phyloP scores from a whole-genome alignment of 1,139 yeast species.

The Pichia kudriavzevii region DNA sequence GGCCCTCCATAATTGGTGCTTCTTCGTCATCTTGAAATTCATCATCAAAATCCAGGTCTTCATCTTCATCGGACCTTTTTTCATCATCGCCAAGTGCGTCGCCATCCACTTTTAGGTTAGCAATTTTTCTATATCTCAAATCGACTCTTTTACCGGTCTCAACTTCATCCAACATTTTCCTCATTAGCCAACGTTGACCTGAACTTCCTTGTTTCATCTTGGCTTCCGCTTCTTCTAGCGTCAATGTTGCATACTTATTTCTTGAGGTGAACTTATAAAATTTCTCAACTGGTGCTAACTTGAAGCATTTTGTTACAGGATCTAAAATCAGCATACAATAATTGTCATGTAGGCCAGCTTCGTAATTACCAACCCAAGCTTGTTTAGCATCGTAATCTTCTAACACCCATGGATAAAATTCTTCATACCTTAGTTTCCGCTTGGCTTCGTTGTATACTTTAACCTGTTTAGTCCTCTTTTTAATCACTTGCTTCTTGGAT shows the following conservation, averaged over 20 bases:
- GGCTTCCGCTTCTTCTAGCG: slow-evolving; percentile 94
- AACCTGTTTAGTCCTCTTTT: slow-evolving; percentile 80
- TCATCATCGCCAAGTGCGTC: slow-evolving; percentile 46
- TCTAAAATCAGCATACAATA: slow-evolving; percentile 84
- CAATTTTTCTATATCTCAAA: slow-evolving; percentile 43
- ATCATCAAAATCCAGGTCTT: slow-evolving; percentile 90
- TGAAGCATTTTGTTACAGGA: slow-evolving; percentile 63
- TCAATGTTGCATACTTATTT: slow-evolving; percentile 86
- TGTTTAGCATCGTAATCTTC: slow-evolving; percentile 93
- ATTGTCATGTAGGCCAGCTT: slow-evolving; percentile 78
- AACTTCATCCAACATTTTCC: slow-evolving; percentile 58
- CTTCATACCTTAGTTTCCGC: slow-evolving; percentile 82
- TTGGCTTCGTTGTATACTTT: slow-evolving; percentile 74
- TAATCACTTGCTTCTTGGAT: slow-evolving; percentile 53
- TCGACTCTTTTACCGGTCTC: slow-evolving; percentile 41
- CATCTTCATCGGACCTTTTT: slow-evolving; percentile 67
- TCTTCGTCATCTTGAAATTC: slow-evolving; percentile 98
- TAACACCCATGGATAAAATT: slow-evolving; percentile 95
- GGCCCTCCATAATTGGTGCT: slow-evolving; percentile 96
- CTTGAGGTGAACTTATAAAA: slow-evolving; percentile 90
- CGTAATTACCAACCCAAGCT: slow-evolving; percentile 93
- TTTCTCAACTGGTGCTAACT: slow-evolving; percentile 91
- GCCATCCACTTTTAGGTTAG: slow-evolving; percentile 29
- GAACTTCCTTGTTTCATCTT: slow-evolving; percentile 72
- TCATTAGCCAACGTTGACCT: slow-evolving; percentile 96